Evolutionary conservation across 2,329 filamentous ascomycete species (phyloP).

Genomic region (Talaromyces marneffei): DNA sequence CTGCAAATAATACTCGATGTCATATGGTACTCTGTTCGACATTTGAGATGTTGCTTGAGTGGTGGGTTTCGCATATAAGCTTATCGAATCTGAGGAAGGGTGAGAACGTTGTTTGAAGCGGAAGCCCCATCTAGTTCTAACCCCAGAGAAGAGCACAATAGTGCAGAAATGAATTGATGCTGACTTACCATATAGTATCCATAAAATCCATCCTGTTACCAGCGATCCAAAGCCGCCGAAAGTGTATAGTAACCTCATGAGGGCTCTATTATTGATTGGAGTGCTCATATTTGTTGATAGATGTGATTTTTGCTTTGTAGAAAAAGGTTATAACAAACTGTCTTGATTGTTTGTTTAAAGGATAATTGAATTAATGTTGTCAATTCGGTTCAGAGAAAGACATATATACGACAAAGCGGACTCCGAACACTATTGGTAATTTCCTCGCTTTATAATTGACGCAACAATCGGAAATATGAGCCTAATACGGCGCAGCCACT

Average conservation of each 20-base stretch:
- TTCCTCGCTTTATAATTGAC: background rate
- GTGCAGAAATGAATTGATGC: background rate
- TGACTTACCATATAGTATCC: background rate
- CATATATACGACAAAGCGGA: background rate
- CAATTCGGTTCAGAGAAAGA: background rate
- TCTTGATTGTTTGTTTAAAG: background rate
- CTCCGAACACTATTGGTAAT: background rate
- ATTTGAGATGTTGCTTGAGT: background rate
- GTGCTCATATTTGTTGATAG: background rate
- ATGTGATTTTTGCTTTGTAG: background rate
- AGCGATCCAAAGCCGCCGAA: background rate
- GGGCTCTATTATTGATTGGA: background rate
- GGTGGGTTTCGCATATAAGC: background rate
- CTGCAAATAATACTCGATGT: background rate
- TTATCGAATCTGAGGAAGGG: background rate
- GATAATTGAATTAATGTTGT: background rate
- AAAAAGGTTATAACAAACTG: background rate
- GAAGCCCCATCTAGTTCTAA: no score
- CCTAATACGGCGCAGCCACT: background rate
- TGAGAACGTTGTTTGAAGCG: no score
- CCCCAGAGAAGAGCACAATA: background rate
- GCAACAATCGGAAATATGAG: background rate
- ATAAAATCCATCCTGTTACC: background rate
- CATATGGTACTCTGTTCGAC: background rate
- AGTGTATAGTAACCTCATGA: background rate